These are phyloP conservation scores for Wallacemonas collosoma DNA, from an alignment of 208 protist species.

Conservation along the genomic window DNA sequence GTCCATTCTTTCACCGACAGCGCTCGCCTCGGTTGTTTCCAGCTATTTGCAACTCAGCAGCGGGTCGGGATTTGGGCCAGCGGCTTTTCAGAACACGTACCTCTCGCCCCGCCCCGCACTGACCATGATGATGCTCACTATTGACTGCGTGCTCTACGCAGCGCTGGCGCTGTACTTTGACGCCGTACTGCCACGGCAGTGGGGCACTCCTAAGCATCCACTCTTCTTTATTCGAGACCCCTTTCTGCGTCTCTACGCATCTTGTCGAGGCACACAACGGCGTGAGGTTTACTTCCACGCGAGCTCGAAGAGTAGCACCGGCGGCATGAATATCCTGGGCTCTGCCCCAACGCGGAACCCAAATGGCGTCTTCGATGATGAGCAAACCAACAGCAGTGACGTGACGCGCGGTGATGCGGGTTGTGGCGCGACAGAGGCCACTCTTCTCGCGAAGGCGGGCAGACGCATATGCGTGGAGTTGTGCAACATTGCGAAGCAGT, in stretches of 20 bases:
- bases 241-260: not conserved
- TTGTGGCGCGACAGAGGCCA: not conserved
- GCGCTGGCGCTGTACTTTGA: constrained; percentile 57
- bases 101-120: constrained; percentile 25
- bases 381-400: not conserved
- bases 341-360: not conserved
- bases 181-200: constrained; percentile 39
- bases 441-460: not conserved
- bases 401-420: not conserved
- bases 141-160: constrained; percentile 51
- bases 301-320: not conserved
- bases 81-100: constrained; percentile 30
- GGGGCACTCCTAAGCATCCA: constrained; percentile 36
- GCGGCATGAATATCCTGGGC: not conserved
- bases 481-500: constrained; percentile 25
- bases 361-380: constrained; percentile 6
- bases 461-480: constrained; percentile 9
- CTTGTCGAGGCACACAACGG: not conserved
- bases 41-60: constrained; percentile 34
- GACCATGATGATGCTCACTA: constrained; percentile 29
- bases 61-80: constrained; percentile 34
- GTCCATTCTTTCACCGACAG: constrained; percentile 56
- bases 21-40: constrained; percentile 36
- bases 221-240: constrained; percentile 33
- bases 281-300: not conserved